Conservation (phyloP, 176 grass and related monocot genomes). For the Urochloa ruziziensis region DNA sequence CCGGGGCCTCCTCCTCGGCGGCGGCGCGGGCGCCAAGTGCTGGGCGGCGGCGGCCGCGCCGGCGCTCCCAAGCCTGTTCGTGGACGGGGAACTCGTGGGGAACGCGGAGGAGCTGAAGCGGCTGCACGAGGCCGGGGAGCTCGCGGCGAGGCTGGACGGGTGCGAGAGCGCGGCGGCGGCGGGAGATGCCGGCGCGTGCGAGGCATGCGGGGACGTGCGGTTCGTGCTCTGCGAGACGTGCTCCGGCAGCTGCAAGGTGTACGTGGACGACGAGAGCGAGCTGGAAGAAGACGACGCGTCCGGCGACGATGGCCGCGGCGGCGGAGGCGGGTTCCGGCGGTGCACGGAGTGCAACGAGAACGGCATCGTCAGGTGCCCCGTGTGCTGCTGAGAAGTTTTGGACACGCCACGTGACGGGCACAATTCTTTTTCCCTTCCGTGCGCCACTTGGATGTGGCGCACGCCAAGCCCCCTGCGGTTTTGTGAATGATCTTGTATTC, state of each 20-base stretch:
- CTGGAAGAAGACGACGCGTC: background rate
- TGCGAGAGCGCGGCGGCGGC: conserved; percentile 37
- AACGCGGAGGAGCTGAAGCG: conserved; percentile 73
- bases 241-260: conserved; percentile 94
- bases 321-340: conserved; percentile 47
- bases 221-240: conserved; percentile 88
- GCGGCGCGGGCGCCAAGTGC: conserved; percentile 22
- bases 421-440: background rate
- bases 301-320: background rate
- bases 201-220: conserved; percentile 67
- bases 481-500: conserved; percentile 33
- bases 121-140: conserved; percentile 79
- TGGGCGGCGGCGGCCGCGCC: conserved; percentile 8
- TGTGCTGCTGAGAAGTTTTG: conserved; percentile 29
- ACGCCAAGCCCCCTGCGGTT: background rate
- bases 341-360: conserved; percentile 93
- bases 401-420: background rate
- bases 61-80: conserved; percentile 68
- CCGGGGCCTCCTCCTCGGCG: conserved; percentile 18
- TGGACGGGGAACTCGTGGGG: conserved; percentile 58
- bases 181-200: conserved; percentile 45
- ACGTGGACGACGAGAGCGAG: conserved; percentile 25
- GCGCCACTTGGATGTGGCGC: conserved; percentile 18
- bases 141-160: conserved; percentile 43
- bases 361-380: conserved; percentile 81